Evolutionary conservation across 2,329 filamentous ascomycete species (phyloP), one percentile per base, ranked within the genome.

Genomic region (Sphaerulina musiva): DNA sequence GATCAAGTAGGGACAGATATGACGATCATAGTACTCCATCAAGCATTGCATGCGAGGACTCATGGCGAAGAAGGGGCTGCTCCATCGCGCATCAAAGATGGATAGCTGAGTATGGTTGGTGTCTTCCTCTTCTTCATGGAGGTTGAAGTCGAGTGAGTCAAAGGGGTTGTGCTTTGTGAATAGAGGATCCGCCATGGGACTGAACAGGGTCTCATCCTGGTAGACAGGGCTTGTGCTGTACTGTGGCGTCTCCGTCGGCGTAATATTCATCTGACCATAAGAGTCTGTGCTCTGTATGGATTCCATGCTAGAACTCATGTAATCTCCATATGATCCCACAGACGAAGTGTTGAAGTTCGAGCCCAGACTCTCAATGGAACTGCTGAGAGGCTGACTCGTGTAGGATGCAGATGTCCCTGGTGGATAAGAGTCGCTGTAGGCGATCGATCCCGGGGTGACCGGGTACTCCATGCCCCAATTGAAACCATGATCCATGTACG

Each of bases 1-100:
- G 48, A 96, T 90, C 72, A 96, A 87, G 55, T 89, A 89, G 4
- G 89, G 88, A 62, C 90, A 93, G 74, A 97, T 91, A 66, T 89
- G 87, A 70, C 89, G 90, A 67, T 91, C 86, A 72, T 95, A 96
- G 72, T 95, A 95, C 68, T 95, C 87, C 76, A 96, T 86, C 67
- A 95, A 85, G 72, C 87, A 95, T 61, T 87, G 85, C 75, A 95
- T 86, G 67, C 89, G 86, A 55, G 85, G 82, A 57, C 88, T 83
- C 64, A 88, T 74, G 62, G 77, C 75, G 81, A 73, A 67, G 78
- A 79, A 70, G 5, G 67, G 66, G 34, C 57, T 65, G 52, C 62
- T 62, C 56, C 67, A 70, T 34, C 66, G 63, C 2, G 64, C 40
- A n/a, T 69, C 64, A 10, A 66, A 55, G 1, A 71, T 52, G 5